Evolutionary conservation across 345 rosid species (phyloP).

Genomic region (Rhodamnia argentea): DNA sequence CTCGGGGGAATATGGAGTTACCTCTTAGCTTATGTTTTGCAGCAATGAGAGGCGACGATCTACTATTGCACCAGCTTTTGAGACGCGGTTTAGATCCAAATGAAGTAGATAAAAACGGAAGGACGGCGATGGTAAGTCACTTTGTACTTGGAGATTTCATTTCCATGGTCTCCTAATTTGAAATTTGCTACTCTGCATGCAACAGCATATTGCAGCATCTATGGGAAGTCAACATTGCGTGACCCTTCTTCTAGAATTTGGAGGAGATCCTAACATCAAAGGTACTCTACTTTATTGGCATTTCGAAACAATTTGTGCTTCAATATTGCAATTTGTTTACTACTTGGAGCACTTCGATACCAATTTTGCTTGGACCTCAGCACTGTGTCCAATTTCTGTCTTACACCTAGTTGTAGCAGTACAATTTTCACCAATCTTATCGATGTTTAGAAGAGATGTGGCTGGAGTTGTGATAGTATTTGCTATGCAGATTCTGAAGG

Average conservation of each 20-base stretch:
- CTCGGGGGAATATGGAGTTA: constrained; percentile 68
- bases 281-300: constrained; percentile 22
- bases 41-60: constrained; percentile 74
- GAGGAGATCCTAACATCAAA: constrained; percentile 65
- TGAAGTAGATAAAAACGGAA: constrained; percentile 44
- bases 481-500: constrained; percentile 64
- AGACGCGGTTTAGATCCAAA: constrained; percentile 58
- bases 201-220: constrained; percentile 84
- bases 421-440: not conserved
- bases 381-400: not conserved
- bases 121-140: constrained; percentile 51
- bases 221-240: constrained; percentile 56
- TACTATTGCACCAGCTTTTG: constrained; percentile 61
- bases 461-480: not conserved
- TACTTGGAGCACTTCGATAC: not conserved
- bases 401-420: not conserved
- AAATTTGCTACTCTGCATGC: not conserved
- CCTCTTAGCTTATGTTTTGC: constrained; percentile 81
- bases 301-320: not conserved
- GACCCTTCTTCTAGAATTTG: constrained; percentile 54
- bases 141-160: not conserved
- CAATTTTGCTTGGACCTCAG: not conserved
- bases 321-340: not conserved
- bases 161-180: not conserved
- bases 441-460: not conserved